Base-by-base conservation (phyloP, 2,329 filamentous ascomycete species). In the Trichoderma sp. region DNA sequence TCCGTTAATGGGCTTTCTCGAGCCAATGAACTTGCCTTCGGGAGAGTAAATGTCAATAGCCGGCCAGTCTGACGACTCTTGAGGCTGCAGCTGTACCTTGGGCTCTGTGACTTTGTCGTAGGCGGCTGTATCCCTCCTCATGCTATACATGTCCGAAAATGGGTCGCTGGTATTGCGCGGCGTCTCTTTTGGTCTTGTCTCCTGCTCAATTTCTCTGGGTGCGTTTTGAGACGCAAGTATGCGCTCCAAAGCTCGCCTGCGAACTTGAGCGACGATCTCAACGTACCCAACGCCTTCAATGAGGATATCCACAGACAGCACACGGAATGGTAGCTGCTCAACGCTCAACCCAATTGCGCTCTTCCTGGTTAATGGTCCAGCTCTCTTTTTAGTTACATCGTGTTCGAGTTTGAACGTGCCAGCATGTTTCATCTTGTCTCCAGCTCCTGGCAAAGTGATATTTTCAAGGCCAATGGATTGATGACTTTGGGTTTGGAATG, bases 221-320 rank as follows among this genome's bases (percentile, higher is more conserved):
- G 74, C 73, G 53, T 73, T 62, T 74, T 69, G 24, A 76, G 66
- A 73, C 77, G 80, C 34, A 1, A 67, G 56, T 53, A 72, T 73
- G n/a, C 58, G 69, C 43, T 80, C 74, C 28, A 78, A 60, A 72
- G 86, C 83, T 77, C 82, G 87, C 18, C 86, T 88, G 65, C 95
- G 89, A 11, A 97, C 89, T 82, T 99, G 95, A 3, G 91, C 91
- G 0, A 90, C 91, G 53, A 99, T 81, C 81, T 99, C 96, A 3
- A 99, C 87, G 93, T 97, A 99, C 8, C 96, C 96, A 30, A 94
- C 91, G 2, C 96, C 94, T 80, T 98, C 95, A 64, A 99, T 90
- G 15, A 99, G 84, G 28, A 99, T 90, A 78, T 99, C 97, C 0
- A 91, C 88, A 9, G 92, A 90, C 73, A 96, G 86, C 2, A 98